phyloP scores from a whole-genome alignment of 257 asterid genomes.

The Fraxinus pennsylvanica region DNA sequence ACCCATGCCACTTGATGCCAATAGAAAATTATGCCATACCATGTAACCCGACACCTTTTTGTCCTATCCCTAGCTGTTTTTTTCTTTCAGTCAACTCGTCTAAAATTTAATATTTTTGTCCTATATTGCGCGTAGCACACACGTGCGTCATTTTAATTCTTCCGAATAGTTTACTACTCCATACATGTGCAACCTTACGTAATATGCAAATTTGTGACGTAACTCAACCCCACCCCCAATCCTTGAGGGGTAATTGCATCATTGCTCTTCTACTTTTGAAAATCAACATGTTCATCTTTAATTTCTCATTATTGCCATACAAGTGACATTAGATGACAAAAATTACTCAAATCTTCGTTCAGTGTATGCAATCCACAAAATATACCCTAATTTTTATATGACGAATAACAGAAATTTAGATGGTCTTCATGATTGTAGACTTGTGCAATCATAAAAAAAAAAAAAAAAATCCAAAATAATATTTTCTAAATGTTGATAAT shows the following conservation, averaged over 20 bases:
- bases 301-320: too few species aligned
- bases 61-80: too few species aligned
- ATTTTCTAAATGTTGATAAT: background rate
- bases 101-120: background rate
- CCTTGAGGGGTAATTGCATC: background rate
- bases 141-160: background rate
- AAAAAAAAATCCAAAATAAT: background rate
- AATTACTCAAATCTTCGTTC: too few species aligned
- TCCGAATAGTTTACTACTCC: background rate
- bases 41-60: too few species aligned
- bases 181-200: constrained; percentile 26
- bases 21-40: too few species aligned
- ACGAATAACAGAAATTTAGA: background rate
- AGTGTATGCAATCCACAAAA: too few species aligned
- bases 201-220: constrained; percentile 39
- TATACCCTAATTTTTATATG: background rate
- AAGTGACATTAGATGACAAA: background rate
- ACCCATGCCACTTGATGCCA: too few species aligned
- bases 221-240: constrained; percentile 12
- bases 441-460: background rate
- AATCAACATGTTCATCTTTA: too few species aligned
- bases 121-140: background rate
- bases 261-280: background rate
- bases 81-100: too few species aligned
- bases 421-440: background rate